Evolutionary conservation across 306 rosid species (phyloP).

Genomic region (Cucumis melo): DNA sequence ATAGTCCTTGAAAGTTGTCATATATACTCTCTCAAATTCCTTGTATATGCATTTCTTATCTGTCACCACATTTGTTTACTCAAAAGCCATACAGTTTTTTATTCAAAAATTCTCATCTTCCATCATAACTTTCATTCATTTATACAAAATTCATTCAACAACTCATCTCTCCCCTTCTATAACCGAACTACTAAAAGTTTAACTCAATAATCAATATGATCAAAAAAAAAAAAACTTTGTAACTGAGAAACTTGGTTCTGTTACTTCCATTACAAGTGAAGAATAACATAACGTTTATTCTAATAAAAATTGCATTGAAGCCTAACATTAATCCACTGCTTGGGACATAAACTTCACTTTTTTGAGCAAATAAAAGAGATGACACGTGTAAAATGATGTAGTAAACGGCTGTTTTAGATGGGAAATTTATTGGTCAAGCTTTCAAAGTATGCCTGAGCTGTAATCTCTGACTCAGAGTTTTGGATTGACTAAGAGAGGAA

Average conservation of each 20-base stretch:
- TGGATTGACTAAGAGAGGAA: background rate
- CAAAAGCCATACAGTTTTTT: background rate
- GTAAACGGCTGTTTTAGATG: background rate
- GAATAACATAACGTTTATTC: background rate
- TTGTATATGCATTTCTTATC: slow-evolving; percentile 1
- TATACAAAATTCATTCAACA: background rate
- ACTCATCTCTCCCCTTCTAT: background rate
- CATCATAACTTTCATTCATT: background rate
- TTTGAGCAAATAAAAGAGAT: background rate
- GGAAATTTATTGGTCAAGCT: background rate
- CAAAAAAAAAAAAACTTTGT: background rate
- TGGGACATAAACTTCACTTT: background rate
- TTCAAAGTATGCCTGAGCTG: background rate
- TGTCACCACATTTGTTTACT: background rate
- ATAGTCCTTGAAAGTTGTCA: background rate
- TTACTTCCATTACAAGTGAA: background rate
- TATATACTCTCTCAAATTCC: background rate
- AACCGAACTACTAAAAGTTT: no score
- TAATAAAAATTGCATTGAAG: background rate
- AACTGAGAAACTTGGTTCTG: background rate
- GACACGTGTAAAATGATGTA: slow-evolving; percentile 1
- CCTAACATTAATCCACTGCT: background rate
- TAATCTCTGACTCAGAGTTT: background rate
- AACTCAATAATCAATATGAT: no score
- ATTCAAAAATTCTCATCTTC: background rate